Evolutionary conservation across 768 basidiomycete species (phyloP).

Genomic region (Tricholoma saponaceum): DNA sequence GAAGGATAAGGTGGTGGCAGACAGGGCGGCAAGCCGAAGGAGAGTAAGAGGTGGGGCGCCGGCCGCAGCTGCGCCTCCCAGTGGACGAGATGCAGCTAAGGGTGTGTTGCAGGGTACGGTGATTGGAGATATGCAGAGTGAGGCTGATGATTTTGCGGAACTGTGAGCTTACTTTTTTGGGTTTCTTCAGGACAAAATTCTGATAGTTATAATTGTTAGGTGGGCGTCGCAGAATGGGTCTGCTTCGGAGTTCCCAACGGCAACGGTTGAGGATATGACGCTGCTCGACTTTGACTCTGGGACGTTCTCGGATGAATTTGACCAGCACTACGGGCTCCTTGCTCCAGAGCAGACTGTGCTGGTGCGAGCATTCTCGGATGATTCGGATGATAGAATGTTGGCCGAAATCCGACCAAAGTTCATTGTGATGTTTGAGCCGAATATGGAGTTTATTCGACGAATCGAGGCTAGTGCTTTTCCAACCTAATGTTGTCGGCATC

Average conservation of each 20-base stretch:
- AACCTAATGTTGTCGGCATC: neutral
- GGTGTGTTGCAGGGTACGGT: slow-evolving; percentile 19
- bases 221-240: slow-evolving; percentile 30
- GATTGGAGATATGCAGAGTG: slow-evolving; percentile 34
- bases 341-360: slow-evolving; percentile 76
- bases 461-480: slow-evolving; percentile 61
- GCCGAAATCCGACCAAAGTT: slow-evolving; percentile 87
- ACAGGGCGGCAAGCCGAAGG: slow-evolving; percentile 60
- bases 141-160: slow-evolving; percentile 50
- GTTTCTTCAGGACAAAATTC: neutral
- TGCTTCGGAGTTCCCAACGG: slow-evolving; percentile 14
- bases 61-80: slow-evolving; percentile 16
- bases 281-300: slow-evolving; percentile 34
- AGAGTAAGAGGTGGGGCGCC: slow-evolving; percentile 74
- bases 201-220: slow-evolving; percentile 16
- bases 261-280: slow-evolving; percentile 21
- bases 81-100: slow-evolving; percentile 5
- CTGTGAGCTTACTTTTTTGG: slow-evolving; percentile 36
- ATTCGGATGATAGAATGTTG: slow-evolving; percentile 86
- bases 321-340: slow-evolving; percentile 76
- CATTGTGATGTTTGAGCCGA: slow-evolving; percentile 94
- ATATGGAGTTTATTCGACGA: slow-evolving; percentile 86
- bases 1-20: slow-evolving; percentile 65
- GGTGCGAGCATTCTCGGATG: slow-evolving; percentile 85
- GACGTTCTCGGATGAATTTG: slow-evolving; percentile 54